phyloP scores from a whole-genome alignment of 441 rosid species.

The Flueggea neowawraea region DNA sequence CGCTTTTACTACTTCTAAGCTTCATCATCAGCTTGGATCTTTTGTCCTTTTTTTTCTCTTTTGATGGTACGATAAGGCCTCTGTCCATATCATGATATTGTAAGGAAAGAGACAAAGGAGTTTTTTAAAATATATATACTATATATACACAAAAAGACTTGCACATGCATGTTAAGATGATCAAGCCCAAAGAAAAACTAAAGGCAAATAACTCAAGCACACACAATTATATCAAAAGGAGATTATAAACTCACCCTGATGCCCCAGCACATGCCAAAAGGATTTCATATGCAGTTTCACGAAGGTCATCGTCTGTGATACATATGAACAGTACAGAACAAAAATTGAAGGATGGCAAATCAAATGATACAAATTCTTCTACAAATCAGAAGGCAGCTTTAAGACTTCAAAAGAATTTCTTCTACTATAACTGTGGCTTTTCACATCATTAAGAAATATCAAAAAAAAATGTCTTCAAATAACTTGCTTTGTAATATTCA shows the following conservation, averaged over 20 bases:
- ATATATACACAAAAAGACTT: background rate
- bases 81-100: constrained; percentile 33
- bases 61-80: constrained; percentile 91
- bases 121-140: constrained; percentile 1
- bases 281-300: constrained; percentile 93
- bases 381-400: background rate
- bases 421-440: background rate
- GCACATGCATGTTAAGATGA: background rate
- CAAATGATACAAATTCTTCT: background rate
- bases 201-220: background rate
- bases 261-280: constrained; percentile 99
- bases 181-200: background rate
- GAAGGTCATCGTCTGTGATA: constrained; percentile 88
- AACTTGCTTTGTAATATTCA: background rate
- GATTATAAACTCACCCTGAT: constrained; percentile 60
- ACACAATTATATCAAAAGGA: background rate
- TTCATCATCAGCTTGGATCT: constrained; percentile 85
- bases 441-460: background rate
- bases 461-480: background rate
- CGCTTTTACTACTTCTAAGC: constrained; percentile 92
- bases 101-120: constrained; percentile 8
- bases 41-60: constrained; percentile 88
- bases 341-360: background rate
- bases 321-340: constrained; percentile 42
- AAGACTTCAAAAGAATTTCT: background rate